Evolutionary conservation across 768 basidiomycete species (phyloP).

Genomic region (Boletellus ananas): DNA sequence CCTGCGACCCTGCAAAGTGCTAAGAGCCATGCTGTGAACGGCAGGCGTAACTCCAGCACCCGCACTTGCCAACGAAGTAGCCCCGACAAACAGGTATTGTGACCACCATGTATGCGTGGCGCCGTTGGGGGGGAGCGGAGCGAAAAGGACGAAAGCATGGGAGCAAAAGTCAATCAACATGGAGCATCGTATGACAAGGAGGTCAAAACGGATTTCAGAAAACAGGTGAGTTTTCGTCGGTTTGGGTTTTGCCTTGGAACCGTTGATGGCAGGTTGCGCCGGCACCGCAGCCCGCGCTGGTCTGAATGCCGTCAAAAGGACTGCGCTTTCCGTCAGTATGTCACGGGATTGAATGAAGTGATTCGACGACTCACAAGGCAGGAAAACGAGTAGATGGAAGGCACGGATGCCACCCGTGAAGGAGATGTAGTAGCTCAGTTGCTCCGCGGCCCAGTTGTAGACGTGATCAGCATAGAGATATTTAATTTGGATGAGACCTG

Average conservation of each 20-base stretch:
- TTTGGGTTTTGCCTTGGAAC: constrained; percentile 36
- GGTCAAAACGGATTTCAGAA: constrained; percentile 66
- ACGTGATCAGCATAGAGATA: constrained; percentile 75
- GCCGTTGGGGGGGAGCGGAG: constrained; percentile 41
- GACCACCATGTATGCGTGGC: constrained; percentile 20
- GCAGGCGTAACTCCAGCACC: constrained; percentile 69
- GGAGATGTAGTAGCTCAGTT: constrained; percentile 76
- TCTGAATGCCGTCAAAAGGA: constrained; percentile 61
- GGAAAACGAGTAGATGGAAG: constrained; percentile 58
- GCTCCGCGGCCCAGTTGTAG: constrained; percentile 62
- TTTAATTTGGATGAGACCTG: constrained; percentile 71
- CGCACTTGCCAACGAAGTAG: constrained; percentile 61
- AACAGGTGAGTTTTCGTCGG: constrained; percentile 49
- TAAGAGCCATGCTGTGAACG: constrained; percentile 69
- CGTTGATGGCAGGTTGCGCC: constrained; percentile 1
- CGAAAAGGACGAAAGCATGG: constrained; percentile 55
- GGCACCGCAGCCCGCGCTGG: constrained; percentile 26
- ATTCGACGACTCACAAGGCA: constrained; percentile 52
- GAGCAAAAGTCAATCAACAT: constrained; percentile 66
- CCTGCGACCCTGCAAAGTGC: constrained; percentile 43
- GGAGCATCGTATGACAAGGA: constrained; percentile 58
- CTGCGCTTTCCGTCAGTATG: constrained; percentile 37
- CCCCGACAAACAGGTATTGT: constrained; percentile 49
- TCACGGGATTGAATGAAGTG: constrained; percentile 26
- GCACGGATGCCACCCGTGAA: constrained; percentile 63